Evolutionary conservation across 371 early-diverging fungal genomes (phyloP).

Genomic region (Actinomortierella wolfii): DNA sequence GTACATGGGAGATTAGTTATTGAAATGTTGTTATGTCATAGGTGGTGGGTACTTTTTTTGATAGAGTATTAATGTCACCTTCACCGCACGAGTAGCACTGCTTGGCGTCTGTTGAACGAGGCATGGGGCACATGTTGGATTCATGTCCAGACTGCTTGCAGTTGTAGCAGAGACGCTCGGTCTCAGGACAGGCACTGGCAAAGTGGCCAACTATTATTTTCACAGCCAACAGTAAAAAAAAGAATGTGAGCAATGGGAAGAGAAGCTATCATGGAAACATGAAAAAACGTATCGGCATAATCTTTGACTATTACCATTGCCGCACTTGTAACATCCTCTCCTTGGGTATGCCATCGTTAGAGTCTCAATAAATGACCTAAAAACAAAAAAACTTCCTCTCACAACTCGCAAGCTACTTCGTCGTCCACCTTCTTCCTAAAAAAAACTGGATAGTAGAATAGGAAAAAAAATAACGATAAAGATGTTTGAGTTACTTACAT

Average conservation of each 20-base stretch:
- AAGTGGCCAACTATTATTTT: slow-evolving; percentile 56
- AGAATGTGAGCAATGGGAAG: not conserved
- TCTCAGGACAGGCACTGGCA: slow-evolving; percentile 54
- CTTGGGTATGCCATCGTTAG: slow-evolving; percentile 50
- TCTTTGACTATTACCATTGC: slow-evolving; percentile 49
- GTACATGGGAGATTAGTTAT: not conserved
- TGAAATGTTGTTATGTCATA: not conserved
- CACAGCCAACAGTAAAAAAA: not conserved
- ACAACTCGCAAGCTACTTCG: not conserved
- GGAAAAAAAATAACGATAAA: not conserved
- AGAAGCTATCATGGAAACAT: slow-evolving; percentile 3
- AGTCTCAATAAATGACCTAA: not conserved
- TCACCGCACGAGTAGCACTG: slow-evolving; percentile 67
- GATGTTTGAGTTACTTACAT: not conserved
- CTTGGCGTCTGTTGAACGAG: slow-evolving; percentile 57
- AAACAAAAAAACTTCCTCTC: not conserved
- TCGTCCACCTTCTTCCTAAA: not conserved
- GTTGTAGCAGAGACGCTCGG: slow-evolving; percentile 62
- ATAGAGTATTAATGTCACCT: too few relatives aligned
- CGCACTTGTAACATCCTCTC: slow-evolving; percentile 62
- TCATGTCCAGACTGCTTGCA: slow-evolving; percentile 67
- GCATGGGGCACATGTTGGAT: slow-evolving; percentile 57
- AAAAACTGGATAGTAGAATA: not conserved
- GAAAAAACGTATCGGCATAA: not conserved
- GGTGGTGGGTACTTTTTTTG: too few relatives aligned